A percentile compares a stretch with the other conserved stretches of the same genome.
These are phyloP conservation scores for Parietaria judaica DNA, from an alignment of 306 rosid genomes.

Conservation along the genomic window DNA sequence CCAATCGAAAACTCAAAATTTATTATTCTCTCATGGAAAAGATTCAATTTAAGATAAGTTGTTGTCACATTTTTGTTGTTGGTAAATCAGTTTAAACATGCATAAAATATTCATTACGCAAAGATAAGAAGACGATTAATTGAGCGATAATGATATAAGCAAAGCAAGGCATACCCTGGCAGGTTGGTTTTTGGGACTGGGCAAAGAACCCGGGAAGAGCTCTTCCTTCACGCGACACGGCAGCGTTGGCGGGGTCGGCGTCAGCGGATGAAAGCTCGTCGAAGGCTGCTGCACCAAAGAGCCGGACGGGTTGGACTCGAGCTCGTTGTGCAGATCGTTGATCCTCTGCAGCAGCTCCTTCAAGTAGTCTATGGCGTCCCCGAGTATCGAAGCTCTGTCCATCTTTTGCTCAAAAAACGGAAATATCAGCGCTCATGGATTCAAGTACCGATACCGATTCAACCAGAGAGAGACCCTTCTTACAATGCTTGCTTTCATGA, in stretches of 20 bases:
- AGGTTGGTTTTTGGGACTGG: constrained; percentile 72
- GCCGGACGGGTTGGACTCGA: constrained; percentile 73
- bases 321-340: constrained; percentile 67
- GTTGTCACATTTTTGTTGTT: too few relatives aligned
- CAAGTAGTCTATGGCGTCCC: constrained; percentile 94
- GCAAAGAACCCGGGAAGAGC: constrained; percentile 62
- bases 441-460: too few relatives aligned
- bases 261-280: constrained; percentile 63
- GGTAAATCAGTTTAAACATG: too few relatives aligned
- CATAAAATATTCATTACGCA: too few relatives aligned
- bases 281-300: constrained; percentile 48
- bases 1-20: too few relatives aligned
- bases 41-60: too few relatives aligned
- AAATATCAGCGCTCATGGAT: neutral
- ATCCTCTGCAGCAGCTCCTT: constrained; percentile 90
- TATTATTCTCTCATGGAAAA: too few relatives aligned
- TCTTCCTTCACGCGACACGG: constrained; percentile 87
- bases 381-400: constrained; percentile 98
- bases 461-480: too few relatives aligned
- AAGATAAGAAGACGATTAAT: too few relatives aligned
- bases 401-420: constrained; percentile 34
- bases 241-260: constrained; percentile 71
- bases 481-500: neutral
- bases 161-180: constrained; percentile 43
- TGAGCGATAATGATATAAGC: neutral